Conservation (phyloP, 108 stramenopile species). For the Cyclotella choctawhatcheeana region DNA sequence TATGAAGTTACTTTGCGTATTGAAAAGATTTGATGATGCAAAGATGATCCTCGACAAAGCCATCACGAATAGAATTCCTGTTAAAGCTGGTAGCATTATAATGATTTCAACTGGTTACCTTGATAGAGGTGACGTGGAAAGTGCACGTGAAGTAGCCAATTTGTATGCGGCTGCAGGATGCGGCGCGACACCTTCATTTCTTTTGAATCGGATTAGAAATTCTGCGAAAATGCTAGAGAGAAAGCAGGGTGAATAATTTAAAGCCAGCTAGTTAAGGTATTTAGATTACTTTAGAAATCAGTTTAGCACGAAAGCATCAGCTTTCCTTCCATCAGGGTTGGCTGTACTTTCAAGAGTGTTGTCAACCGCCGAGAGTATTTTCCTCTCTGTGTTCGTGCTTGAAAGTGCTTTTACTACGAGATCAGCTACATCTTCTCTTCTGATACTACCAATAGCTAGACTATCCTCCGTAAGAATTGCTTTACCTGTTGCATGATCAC, state of each 20-base stretch:
- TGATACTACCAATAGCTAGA: slow-evolving; percentile 88
- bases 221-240: neutral
- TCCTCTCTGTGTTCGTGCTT: slow-evolving; percentile 69
- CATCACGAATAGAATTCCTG: slow-evolving; percentile 6
- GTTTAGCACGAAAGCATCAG: slow-evolving; percentile 60
- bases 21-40: slow-evolving; percentile 36
- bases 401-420: slow-evolving; percentile 72
- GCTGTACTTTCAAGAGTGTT: slow-evolving; percentile 63
- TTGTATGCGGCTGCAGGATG: slow-evolving; percentile 33
- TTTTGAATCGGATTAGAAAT: slow-evolving; percentile 22
- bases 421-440: slow-evolving; percentile 90
- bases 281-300: slow-evolving; percentile 4
- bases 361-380: slow-evolving; percentile 78
- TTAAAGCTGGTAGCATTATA: slow-evolving; percentile 28
- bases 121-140: slow-evolving; percentile 28
- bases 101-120: slow-evolving; percentile 25
- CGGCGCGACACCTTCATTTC: slow-evolving; percentile 22
- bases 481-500: slow-evolving; percentile 76
- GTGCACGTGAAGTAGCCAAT: slow-evolving; percentile 24
- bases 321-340: slow-evolving; percentile 54
- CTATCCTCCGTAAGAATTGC: slow-evolving; percentile 91
- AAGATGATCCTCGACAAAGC: slow-evolving; percentile 28
- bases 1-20: slow-evolving; percentile 30
- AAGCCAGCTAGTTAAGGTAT: neutral
- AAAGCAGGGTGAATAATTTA: neutral